Conservation (phyloP, 148 eudicot species). For the Persicaria tinctoria region DNA sequence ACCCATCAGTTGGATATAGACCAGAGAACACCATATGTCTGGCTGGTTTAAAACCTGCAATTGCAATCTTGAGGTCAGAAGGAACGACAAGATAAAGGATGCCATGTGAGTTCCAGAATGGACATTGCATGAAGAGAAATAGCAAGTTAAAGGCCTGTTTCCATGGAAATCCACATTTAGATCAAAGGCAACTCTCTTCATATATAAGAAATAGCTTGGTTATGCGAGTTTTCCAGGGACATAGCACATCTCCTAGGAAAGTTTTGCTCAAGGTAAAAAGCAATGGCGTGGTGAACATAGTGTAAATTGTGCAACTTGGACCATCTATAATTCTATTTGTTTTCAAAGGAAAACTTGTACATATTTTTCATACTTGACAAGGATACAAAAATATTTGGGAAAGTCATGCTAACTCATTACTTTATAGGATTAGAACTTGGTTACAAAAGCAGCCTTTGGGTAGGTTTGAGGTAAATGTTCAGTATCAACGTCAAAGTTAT, state of each 20-base stretch:
- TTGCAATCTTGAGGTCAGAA: background rate
- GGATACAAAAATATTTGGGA: background rate
- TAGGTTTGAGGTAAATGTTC: background rate
- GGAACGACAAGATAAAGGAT: background rate
- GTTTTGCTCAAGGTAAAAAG: background rate
- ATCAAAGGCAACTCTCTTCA: background rate
- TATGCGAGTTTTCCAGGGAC: background rate
- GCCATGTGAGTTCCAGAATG: background rate
- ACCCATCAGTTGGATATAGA: slow-evolving; percentile 93
- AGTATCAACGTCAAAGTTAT: background rate
- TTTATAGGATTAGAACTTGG: background rate
- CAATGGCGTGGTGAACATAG: too few species aligned
- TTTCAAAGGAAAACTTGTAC: background rate
- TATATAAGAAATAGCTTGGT: background rate
- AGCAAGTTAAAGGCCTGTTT: background rate
- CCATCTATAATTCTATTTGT: background rate
- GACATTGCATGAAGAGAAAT: background rate
- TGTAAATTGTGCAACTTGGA: background rate
- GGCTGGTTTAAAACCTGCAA: slow-evolving; percentile 89
- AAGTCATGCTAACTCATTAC: background rate
- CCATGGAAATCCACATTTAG: background rate
- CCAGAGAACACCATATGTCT: slow-evolving; percentile 98
- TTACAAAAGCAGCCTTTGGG: background rate
- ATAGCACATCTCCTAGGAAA: background rate
- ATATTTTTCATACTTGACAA: background rate